phyloP scores from a whole-genome alignment of 1,284 basidiomycete species.

The Lentinula novae-zelandiae region DNA sequence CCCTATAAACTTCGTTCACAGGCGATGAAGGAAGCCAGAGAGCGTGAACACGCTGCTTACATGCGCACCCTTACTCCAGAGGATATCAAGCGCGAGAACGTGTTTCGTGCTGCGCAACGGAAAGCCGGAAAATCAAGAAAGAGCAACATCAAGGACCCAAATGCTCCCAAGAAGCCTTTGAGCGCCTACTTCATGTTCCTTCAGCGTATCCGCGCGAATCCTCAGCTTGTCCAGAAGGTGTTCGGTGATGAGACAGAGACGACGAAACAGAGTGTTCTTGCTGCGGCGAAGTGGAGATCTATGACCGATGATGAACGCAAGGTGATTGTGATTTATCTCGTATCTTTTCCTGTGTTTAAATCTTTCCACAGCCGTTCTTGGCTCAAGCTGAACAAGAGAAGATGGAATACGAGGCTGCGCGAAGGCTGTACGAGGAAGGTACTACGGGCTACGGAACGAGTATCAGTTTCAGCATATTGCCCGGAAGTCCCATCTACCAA shows the following conservation, averaged over 20 bases:
- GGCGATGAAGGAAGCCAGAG: conserved; percentile 79
- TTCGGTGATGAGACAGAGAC: conserved; percentile 95
- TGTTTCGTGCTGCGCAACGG: conserved; percentile 86
- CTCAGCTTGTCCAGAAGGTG: conserved; percentile 68
- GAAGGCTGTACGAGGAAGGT: conserved; percentile 81
- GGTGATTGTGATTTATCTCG: conserved; percentile 40
- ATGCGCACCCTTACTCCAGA: conserved; percentile 90
- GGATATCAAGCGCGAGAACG: conserved; percentile 93
- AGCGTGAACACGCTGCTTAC: conserved; percentile 81
- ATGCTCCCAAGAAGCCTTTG: conserved; percentile 94
- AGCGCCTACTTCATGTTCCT: conserved; percentile 96
- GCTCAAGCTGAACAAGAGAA: conserved; percentile 91
- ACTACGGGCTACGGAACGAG: conserved; percentile 63
- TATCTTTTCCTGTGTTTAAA: conserved; percentile 13
- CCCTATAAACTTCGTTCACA: conserved; percentile 82
- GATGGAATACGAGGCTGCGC: conserved; percentile 82
- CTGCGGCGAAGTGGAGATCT: conserved; percentile 88
- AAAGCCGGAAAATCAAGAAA: conserved; percentile 92
- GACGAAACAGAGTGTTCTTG: conserved; percentile 91
- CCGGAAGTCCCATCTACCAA: conserved; percentile 55
- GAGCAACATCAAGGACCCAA: conserved; percentile 95
- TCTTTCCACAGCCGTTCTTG: conserved; percentile 69
- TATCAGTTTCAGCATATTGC: conserved; percentile 77
- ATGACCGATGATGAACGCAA: conserved; percentile 91
- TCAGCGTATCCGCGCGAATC: conserved; percentile 79